Base-by-base conservation (phyloP, 257 asterid species). In the Fraxinus anomala region DNA sequence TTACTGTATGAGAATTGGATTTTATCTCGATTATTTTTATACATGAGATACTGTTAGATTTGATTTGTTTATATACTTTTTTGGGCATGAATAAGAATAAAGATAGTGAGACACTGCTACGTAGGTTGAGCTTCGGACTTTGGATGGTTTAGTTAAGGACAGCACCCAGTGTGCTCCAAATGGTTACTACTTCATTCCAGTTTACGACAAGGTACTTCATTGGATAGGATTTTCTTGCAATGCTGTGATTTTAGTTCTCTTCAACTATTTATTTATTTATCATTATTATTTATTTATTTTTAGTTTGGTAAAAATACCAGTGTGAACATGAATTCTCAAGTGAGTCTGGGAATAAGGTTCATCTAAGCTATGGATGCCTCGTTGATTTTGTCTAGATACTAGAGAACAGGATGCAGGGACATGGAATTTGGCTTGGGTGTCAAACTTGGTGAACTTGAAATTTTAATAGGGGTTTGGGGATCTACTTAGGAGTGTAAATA, bases 131-230 rank as follows among this genome's bases (percentile, higher is more conserved):
- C 89, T 95, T 74, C 91, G 86, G 68, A 95, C 99, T 16, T 63
- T 90, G 91, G 99, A 95, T 85, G 99, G 99, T 16, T 86, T 95
- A 89, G 96, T 95, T 74, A 95, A 95, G 87, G 99, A 95, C 54
- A 87, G 89, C 79, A 91, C 99, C 1, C 98, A 92, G 47, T 95
- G 98, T 83, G 99, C 99, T 85, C 99, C 99, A 59, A 95, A 95
- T 84, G 99, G 99, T 81, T 95, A 95, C 91, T 95, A 95, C 88
- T 95, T 95, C 82, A 90, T 95, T 76, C 99, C 99, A 34, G 97
- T 95, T 78, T 95, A 95, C 76, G 99, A 95, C 87, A 95, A 95
- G 99, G 99, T 92, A 79, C 56, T 73, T 28, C 47, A 40, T 26
- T 11, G 2, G 42, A 47, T 71, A 51, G 16, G 26, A 68, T 28